Conservation (phyloP, 164 flowering plant species). For the Vitis riparia region DNA sequence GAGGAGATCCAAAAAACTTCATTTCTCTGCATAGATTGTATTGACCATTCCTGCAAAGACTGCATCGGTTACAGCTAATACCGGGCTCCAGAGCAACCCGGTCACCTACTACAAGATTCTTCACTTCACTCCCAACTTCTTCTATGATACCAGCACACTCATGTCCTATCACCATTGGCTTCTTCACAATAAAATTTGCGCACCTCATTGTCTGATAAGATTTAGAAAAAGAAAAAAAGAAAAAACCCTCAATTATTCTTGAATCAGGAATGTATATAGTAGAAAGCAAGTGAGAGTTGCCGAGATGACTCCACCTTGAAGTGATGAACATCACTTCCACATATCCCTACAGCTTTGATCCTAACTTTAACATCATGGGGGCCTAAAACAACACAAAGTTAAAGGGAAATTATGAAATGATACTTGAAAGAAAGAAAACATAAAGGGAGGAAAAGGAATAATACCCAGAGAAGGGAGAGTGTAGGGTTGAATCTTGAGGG, state of each 20-base stretch:
- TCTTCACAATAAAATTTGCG: slow-evolving; percentile 72
- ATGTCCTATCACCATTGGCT: slow-evolving; percentile 99
- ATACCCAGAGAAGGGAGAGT: slow-evolving; percentile 68
- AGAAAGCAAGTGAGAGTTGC: too few species aligned
- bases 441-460: neutral
- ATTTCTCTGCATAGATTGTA: slow-evolving; percentile 80
- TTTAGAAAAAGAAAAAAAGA: neutral
- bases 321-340: slow-evolving; percentile 73
- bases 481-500: slow-evolving; percentile 66
- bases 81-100: slow-evolving; percentile 97
- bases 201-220: slow-evolving; percentile 54
- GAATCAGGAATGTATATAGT: too few species aligned
- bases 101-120: slow-evolving; percentile 63
- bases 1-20: slow-evolving; percentile 83
- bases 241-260: too few species aligned
- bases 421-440: neutral
- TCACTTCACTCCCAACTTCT: slow-evolving; percentile 82
- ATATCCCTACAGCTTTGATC: slow-evolving; percentile 70
- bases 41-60: slow-evolving; percentile 57
- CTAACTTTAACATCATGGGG: slow-evolving; percentile 52
- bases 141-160: slow-evolving; percentile 93
- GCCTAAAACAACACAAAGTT: slow-evolving; percentile 23
- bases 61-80: slow-evolving; percentile 56
- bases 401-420: too few species aligned
- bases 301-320: slow-evolving; percentile 32